Percentiles rank a stretch among this genome's conserved stretches.
Evolutionary conservation across 495 filamentous ascomycete genomes (phyloP).

Genomic region (Parmelia sp.): DNA sequence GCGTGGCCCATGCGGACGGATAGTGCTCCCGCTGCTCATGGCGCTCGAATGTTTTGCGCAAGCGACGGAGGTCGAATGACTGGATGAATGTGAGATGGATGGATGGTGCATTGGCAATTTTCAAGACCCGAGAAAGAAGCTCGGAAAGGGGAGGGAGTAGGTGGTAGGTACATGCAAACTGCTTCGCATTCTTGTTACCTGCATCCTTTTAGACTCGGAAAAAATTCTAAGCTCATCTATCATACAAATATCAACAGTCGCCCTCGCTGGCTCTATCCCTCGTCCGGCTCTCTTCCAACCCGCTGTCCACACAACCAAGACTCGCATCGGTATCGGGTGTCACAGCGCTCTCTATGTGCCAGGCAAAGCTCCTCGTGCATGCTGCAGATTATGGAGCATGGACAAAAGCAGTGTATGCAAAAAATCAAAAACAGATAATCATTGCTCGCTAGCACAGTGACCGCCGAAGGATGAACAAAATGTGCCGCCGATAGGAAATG

Average conservation of each 20-base stretch:
- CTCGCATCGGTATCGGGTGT: no score
- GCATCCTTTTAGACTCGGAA: not conserved
- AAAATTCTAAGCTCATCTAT: not conserved
- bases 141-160: not conserved
- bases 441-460: slow-evolving; percentile 13
- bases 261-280: not conserved
- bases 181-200: not conserved
- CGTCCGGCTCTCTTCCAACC: not conserved
- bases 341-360: not conserved
- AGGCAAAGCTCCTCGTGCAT: not conserved
- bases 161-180: not conserved
- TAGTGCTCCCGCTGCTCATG: no score
- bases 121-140: not conserved
- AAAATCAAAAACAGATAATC: not conserved
- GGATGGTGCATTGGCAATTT: no score
- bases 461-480: slow-evolving; percentile 8
- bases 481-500: slow-evolving; percentile 9
- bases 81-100: no score
- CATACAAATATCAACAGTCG: not conserved
- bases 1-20: no score
- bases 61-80: no score
- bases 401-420: slow-evolving; percentile 12
- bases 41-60: no score
- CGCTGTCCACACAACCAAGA: no score
- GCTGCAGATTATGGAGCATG: not conserved